Evolutionary conservation across 2,329 filamentous ascomycete genomes (phyloP).

Genomic region (Rutstroemia sp.): DNA sequence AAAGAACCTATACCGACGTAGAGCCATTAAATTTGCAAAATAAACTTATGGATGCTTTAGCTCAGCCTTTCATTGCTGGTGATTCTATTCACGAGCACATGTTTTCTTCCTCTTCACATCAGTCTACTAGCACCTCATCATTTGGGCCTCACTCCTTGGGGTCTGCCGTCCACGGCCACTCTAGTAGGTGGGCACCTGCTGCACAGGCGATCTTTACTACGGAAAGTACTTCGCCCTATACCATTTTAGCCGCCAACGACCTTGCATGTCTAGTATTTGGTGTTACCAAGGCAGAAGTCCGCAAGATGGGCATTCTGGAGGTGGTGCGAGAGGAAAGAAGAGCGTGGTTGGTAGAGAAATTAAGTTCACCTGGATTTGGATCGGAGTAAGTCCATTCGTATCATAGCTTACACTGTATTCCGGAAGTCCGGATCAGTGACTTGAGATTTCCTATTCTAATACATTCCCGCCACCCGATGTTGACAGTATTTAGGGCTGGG

Average conservation of each 20-base stretch:
- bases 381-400: constrained; percentile 15
- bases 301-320: constrained; percentile 90
- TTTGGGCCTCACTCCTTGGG: constrained; percentile 33
- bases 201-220: constrained; percentile 97
- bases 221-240: constrained; percentile 85
- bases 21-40: constrained; percentile 67
- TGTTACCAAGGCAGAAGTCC: constrained; percentile 92
- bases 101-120: constrained; percentile 38
- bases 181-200: constrained; percentile 81
- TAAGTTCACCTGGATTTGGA: constrained; percentile 56
- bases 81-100: constrained; percentile 23
- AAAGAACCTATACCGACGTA: constrained; percentile 83
- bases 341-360: constrained; percentile 81
- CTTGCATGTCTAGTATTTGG: constrained; percentile 96
- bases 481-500: constrained; percentile 11
- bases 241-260: constrained; percentile 92
- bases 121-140: constrained; percentile 28
- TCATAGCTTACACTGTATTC: too few relatives aligned
- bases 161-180: constrained; percentile 72
- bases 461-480: background rate
- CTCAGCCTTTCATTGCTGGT: constrained; percentile 55
- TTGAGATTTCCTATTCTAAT: background rate
- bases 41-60: constrained; percentile 77
- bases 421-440: too few relatives aligned
- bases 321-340: constrained; percentile 86